A percentile compares a stretch with the other conserved stretches of the same genome.
phyloP scores from a whole-genome alignment of 805 yeast species.

The Lipomyces mesembrius region DNA sequence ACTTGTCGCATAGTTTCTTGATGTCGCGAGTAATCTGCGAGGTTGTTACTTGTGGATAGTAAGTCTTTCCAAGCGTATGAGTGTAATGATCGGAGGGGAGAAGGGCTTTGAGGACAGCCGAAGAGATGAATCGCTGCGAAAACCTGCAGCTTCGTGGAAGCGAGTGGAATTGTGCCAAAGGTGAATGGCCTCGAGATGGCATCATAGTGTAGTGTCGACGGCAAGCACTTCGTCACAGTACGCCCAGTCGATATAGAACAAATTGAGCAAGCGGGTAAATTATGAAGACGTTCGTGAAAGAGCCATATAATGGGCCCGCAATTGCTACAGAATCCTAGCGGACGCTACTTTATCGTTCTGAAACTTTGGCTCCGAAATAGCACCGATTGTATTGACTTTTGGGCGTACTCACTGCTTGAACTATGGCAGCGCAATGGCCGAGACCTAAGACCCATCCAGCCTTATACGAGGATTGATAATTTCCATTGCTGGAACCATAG shows the following conservation, averaged over 20 bases:
- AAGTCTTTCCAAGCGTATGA: constrained; percentile 5
- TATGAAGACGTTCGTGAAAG: no score
- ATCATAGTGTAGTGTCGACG: background rate
- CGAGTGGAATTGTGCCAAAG: background rate
- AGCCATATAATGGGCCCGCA: no score
- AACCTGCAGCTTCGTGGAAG: background rate
- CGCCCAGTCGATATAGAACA: no score
- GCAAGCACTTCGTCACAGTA: background rate
- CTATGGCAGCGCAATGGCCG: no score
- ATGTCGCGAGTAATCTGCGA: constrained; percentile 13
- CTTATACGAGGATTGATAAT: background rate
- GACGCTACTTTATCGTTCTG: no score
- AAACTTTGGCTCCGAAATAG: no score
- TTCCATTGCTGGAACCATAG: background rate
- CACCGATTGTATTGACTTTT: no score
- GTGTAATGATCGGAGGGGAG: background rate
- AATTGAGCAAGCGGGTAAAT: no score
- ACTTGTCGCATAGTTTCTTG: background rate
- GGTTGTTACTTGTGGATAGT: constrained; percentile 11
- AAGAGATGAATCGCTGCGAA: background rate
- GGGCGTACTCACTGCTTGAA: no score
- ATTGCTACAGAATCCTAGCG: no score
- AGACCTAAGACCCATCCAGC: background rate
- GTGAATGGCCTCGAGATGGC: background rate
- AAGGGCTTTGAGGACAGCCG: background rate